A percentile compares a stretch with the other conserved stretches of the same genome.
Evolutionary conservation across 139 green algal genomes (phyloP).

Genomic region (Bryopsis sp.): DNA sequence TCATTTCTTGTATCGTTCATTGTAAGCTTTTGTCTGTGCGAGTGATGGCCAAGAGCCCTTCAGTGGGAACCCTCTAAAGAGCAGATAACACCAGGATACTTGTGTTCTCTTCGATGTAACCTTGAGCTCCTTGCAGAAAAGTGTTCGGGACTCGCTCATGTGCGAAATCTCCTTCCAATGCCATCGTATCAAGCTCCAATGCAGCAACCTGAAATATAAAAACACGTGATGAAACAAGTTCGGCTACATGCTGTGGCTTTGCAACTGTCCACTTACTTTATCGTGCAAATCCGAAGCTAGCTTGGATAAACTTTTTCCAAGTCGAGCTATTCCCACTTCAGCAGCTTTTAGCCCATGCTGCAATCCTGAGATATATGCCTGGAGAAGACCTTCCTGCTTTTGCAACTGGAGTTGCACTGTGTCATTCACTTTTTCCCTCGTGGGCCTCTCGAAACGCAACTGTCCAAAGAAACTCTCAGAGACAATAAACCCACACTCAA

Average conservation of each 20-base stretch:
- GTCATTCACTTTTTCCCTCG: slow-evolving; percentile 12
- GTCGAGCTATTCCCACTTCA: neutral
- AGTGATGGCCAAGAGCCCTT: too few species aligned
- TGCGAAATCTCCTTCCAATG: neutral
- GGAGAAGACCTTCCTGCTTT: neutral
- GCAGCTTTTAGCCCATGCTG: neutral
- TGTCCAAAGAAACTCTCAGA: neutral
- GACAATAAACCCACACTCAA: neutral
- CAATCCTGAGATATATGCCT: neutral
- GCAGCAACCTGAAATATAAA: slow-evolving; percentile 4
- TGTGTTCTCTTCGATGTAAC: too few species aligned
- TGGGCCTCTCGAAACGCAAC: neutral
- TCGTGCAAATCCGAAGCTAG: neutral
- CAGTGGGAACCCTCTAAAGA: too few species aligned
- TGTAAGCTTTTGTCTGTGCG: too few species aligned
- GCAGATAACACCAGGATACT: too few species aligned
- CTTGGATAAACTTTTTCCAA: neutral
- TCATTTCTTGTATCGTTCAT: too few species aligned
- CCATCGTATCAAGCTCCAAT: neutral
- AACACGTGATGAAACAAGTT: neutral
- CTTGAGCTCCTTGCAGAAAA: too few species aligned
- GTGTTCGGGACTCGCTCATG: too few species aligned
- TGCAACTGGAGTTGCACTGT: slow-evolving; percentile 4
- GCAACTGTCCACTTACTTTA: neutral
- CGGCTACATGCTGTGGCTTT: neutral